Evolutionary conservation across 1,284 basidiomycete species (phyloP), one percentile per base, ranked within the genome.

Genomic region (Tremellales sp.): DNA sequence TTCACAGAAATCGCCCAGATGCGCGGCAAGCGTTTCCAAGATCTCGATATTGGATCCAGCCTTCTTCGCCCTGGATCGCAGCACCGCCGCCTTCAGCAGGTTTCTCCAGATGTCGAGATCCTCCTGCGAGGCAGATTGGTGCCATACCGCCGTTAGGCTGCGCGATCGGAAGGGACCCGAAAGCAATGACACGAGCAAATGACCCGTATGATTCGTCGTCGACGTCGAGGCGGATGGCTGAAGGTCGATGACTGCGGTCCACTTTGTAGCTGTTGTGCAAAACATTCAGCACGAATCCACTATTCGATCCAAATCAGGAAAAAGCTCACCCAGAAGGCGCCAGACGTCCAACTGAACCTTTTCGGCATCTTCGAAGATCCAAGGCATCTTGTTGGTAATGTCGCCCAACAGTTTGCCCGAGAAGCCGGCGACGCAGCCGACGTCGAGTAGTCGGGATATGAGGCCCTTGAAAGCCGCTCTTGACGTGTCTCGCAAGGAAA

Each of bases 11-110:
- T 68, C 68, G 24, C 39, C 44, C 18, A 71, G 40, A 45, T 68
- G 67, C 3, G 56, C 67, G 2, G 66, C 62, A 7, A 71, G 50
- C 6, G 60, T 54, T 45, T 71, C 67, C 29, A 71, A 50, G 4
- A 71, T 60, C 21, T 67, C 68, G 37, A 62, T 51, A 51, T 71
- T 68, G 13, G 63, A 52, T 4, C 65, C 67, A 1, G 59, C 61
- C 3, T 57, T 48, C 49, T 62, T 65, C 19, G 65, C 62, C 16
- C 63, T 51, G 56, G 65, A 71, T 8, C 66, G 56, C 10, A 60
- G 44, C 9, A 67, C 59, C 2, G 63, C 60, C 4, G 51, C 56
- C 37, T 55, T 43, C 22, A 71, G 54, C 10, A 71, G 45, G 13
- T 26, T 19, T 27, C 61, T 44, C 68, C 68, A 71, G 4, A 54